phyloP scores from a whole-genome alignment of 306 rosid genomes.

The Neltuma alba region DNA sequence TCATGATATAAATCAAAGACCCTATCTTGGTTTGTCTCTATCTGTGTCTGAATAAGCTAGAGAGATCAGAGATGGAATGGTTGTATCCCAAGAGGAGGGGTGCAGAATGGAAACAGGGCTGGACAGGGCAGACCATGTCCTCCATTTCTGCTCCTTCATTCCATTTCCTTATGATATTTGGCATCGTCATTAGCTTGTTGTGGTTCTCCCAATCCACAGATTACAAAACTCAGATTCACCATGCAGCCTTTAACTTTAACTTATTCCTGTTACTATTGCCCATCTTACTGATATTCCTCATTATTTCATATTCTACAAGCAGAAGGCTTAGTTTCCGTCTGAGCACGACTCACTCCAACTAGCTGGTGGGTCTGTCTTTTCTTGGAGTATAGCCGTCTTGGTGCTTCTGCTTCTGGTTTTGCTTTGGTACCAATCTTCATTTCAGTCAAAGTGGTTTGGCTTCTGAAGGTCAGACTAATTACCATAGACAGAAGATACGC shows the following conservation, averaged over 20 bases:
- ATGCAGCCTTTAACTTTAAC: slow-evolving; percentile 49
- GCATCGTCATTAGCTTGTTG: slow-evolving; percentile 63
- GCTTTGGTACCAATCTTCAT: slow-evolving; percentile 48
- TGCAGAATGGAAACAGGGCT: slow-evolving; percentile 58
- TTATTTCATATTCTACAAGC: slow-evolving; percentile 46
- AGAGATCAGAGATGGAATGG: slow-evolving; percentile 60
- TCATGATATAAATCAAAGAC: slow-evolving; percentile 18
- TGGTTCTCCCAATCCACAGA: slow-evolving; percentile 60
- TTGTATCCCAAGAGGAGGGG: slow-evolving; percentile 60
- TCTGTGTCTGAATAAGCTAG: neutral
- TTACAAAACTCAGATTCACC: slow-evolving; percentile 49
- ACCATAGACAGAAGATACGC: neutral
- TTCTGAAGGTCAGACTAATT: slow-evolving; percentile 38
- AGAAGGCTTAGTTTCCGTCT: slow-evolving; percentile 42
- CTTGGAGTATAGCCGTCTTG: slow-evolving; percentile 56
- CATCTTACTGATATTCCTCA: slow-evolving; percentile 48
- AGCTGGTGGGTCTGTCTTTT: slow-evolving; percentile 38
- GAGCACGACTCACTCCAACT: slow-evolving; percentile 24
- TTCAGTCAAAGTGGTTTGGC: slow-evolving; percentile 64
- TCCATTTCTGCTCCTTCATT: slow-evolving; percentile 62
- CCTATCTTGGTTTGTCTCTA: neutral
- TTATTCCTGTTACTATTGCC: slow-evolving; percentile 58
- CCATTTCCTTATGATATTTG: slow-evolving; percentile 64
- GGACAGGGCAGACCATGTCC: slow-evolving; percentile 48
- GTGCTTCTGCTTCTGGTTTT: slow-evolving; percentile 46